These are phyloP conservation scores for Circinella minor DNA, from an alignment of 371 early-diverging fungal genomes.

Conservation along the genomic window DNA sequence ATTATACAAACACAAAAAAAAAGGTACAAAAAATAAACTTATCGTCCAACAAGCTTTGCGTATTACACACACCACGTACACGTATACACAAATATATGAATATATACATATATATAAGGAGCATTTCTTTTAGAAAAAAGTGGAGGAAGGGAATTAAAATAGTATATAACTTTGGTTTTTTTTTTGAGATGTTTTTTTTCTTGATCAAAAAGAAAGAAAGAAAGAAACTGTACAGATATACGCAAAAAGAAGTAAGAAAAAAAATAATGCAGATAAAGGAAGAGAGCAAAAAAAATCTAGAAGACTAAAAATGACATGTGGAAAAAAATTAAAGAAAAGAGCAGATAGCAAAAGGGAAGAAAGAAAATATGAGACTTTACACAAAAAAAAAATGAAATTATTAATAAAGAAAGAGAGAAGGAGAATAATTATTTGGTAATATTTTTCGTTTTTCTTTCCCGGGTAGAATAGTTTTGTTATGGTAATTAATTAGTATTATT, in stretches of 20 bases:
- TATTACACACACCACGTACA: no score
- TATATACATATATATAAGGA: no score
- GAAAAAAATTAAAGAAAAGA: no score
- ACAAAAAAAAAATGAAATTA: background rate
- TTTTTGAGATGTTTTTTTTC: background rate
- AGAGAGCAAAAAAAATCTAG: background rate
- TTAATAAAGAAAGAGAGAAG: conserved; percentile 1
- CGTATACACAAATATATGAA: no score
- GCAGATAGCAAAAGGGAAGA: no score
- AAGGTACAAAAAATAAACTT: background rate
- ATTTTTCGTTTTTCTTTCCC: no score
- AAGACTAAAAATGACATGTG: conserved; percentile 9
- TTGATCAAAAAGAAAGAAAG: background rate
- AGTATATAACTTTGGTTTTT: background rate
- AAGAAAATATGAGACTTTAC: conserved; percentile 1
- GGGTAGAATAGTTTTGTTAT: background rate
- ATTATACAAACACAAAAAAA: background rate
- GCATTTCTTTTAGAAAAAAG: no score
- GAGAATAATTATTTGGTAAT: background rate
- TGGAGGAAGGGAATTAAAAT: background rate
- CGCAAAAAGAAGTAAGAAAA: background rate
- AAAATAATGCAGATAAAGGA: background rate
- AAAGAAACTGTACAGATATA: background rate
- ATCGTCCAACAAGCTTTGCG: no score
- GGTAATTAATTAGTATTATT: no score